These are phyloP conservation scores for Epithemia pelagica DNA, from an alignment of 108 stramenopile genomes.

Conservation along the genomic window DNA sequence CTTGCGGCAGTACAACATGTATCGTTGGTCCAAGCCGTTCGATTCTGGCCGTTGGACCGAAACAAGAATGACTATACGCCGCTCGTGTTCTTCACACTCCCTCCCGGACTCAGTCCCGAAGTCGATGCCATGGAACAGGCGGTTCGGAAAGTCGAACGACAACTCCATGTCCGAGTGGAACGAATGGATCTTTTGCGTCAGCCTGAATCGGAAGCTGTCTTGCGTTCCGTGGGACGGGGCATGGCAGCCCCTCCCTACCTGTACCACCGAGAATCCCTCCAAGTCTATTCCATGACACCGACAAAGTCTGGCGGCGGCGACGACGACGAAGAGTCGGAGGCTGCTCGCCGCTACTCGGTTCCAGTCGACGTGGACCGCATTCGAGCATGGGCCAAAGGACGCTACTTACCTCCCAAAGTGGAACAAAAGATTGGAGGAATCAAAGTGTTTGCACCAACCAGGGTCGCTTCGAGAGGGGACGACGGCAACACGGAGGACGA, in stretches of 20 bases:
- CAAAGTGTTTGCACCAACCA: not conserved
- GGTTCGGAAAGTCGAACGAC: conserved; percentile 48
- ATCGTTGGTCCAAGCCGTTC: not conserved
- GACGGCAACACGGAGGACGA: conserved; percentile 45
- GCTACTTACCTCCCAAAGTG: conserved; percentile 34
- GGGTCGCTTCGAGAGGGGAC: not conserved
- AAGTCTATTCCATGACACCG: conserved; percentile 27
- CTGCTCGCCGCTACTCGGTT: not conserved
- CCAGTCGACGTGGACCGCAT: conserved; percentile 37
- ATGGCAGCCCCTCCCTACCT: conserved; percentile 51
- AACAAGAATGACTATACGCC: conserved; percentile 45
- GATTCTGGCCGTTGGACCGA: not conserved
- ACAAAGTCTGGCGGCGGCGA: conserved; percentile 1
- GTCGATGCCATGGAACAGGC: conserved; percentile 65
- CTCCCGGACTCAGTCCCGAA: conserved; percentile 47
- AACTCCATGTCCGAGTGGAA: conserved; percentile 51
- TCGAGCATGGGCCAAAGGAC: conserved; percentile 70
- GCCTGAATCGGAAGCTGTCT: conserved; percentile 39
- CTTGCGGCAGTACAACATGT: no score
- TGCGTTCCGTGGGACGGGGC: not conserved
- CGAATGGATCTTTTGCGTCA: conserved; percentile 57
- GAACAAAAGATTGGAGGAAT: conserved; percentile 21
- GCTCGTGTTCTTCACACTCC: conserved; percentile 65
- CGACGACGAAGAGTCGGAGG: not conserved
- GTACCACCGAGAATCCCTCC: conserved; percentile 68